phyloP scores from a whole-genome alignment of 2,329 filamentous ascomycete species.

The Biscogniauxia sp. region DNA sequence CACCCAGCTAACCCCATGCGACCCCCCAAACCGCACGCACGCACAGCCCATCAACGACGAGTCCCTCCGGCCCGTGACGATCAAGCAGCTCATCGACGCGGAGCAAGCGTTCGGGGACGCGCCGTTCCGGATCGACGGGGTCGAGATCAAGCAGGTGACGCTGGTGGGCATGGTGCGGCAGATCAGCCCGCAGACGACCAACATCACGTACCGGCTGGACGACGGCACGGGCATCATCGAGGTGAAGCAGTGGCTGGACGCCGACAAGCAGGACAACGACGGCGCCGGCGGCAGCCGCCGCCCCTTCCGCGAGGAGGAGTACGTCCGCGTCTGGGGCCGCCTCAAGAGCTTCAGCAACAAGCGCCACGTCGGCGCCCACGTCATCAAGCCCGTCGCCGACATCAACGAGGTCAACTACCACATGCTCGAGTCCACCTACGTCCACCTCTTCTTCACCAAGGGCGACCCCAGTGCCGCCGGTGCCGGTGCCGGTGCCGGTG shows the following conservation, averaged over 20 bases:
- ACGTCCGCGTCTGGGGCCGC: conserved; percentile 82
- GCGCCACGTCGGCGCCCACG: conserved; percentile 74
- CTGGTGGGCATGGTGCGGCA: conserved; percentile 89
- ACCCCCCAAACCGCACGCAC: conserved; percentile 3
- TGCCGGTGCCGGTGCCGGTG: conserved; percentile 33
- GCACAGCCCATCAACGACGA: conserved; percentile 68
- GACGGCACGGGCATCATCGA: conserved; percentile 93
- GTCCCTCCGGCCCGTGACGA: conserved; percentile 86
- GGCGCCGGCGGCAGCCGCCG: conserved; percentile 45
- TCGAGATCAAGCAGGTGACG: conserved; percentile 71
- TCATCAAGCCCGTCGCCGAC: conserved; percentile 76
- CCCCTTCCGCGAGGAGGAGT: conserved; percentile 68
- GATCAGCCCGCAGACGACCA: conserved; percentile 82
- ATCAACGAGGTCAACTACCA: conserved; percentile 94
- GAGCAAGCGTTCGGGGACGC: conserved; percentile 69
- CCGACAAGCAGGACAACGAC: conserved; percentile 54
- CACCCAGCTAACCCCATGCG: conserved; percentile 1
- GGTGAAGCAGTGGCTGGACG: conserved; percentile 82
- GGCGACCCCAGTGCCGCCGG: conserved; percentile 47
- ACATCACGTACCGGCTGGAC: conserved; percentile 89
- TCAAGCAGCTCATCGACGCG: conserved; percentile 89
- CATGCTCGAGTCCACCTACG: conserved; percentile 82
- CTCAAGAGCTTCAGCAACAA: conserved; percentile 84
- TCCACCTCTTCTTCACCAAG: conserved; percentile 79
- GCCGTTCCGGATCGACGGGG: conserved; percentile 80